phyloP scores from a whole-genome alignment of 2,329 filamentous ascomycete species.

The Pseudogymnoascus sp. region DNA sequence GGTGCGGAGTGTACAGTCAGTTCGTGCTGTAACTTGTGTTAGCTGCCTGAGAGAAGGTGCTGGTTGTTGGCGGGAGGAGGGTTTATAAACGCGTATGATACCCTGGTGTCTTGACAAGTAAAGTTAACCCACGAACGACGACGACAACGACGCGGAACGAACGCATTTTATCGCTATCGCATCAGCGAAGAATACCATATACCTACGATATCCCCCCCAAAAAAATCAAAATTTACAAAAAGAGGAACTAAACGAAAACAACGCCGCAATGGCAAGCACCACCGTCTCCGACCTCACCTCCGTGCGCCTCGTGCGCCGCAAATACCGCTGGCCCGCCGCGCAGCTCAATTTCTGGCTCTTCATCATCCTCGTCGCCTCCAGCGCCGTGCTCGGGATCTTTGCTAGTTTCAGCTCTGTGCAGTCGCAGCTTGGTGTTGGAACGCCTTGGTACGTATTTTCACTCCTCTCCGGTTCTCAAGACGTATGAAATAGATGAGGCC shows the following conservation, averaged over 20 bases:
- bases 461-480: too few species aligned
- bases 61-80: not conserved
- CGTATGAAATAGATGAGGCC: too few species aligned
- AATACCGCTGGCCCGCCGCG: conserved; percentile 60
- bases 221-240: not conserved
- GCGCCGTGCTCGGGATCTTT: conserved; percentile 54
- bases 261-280: not conserved
- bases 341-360: conserved; percentile 61
- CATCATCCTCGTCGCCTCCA: conserved; percentile 52
- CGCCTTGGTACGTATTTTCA: conserved; percentile 48
- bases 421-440: conserved; percentile 41
- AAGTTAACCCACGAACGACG: not conserved
- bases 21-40: not conserved
- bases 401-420: conserved; percentile 52
- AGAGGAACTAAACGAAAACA: not conserved
- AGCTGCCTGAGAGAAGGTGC: conserved; percentile 6
- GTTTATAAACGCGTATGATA: conserved; percentile 4
- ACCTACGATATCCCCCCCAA: not conserved
- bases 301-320: conserved; percentile 12
- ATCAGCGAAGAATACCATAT: not conserved
- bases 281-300: conserved; percentile 3
- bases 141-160: not conserved
- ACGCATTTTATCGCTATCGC: not conserved
- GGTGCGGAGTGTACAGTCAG: too few species aligned
- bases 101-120: not conserved